These are phyloP conservation scores for Colletotrichum agaves DNA, from an alignment of 2,329 filamentous ascomycete genomes.

Conservation along the genomic window DNA sequence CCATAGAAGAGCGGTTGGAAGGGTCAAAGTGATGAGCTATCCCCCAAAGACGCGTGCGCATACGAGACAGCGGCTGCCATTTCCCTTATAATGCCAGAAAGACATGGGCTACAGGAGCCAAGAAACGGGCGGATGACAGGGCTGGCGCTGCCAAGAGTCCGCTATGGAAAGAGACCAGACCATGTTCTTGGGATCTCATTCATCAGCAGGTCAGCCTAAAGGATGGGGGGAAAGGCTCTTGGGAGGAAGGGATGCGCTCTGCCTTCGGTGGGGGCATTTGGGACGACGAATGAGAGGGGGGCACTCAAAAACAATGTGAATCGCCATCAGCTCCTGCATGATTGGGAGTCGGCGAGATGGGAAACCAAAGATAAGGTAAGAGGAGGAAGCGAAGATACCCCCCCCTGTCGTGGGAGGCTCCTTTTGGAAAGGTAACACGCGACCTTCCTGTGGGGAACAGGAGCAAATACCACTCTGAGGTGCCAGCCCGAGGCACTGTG, in stretches of 20 bases:
- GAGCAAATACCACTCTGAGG: background rate
- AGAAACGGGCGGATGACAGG: slow-evolving; percentile 33
- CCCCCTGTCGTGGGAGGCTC: slow-evolving; percentile 19
- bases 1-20: background rate
- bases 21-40: background rate
- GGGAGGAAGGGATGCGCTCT: slow-evolving; percentile 11
- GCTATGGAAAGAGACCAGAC: slow-evolving; percentile 31
- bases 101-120: slow-evolving; percentile 20
- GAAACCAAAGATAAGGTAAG: slow-evolving; percentile 9
- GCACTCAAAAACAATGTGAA: background rate
- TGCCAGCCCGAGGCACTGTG: background rate
- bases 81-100: slow-evolving; percentile 34
- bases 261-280: background rate
- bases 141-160: slow-evolving; percentile 32
- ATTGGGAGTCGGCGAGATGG: slow-evolving; percentile 15
- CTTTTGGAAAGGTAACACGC: slow-evolving; percentile 28
- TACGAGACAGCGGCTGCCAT: slow-evolving; percentile 24
- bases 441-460: slow-evolving; percentile 16
- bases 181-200: slow-evolving; percentile 29
- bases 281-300: slow-evolving; percentile 10
- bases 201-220: slow-evolving; percentile 20
- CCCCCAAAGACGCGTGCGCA: background rate
- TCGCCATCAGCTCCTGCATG: slow-evolving; percentile 7
- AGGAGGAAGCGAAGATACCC: slow-evolving; percentile 25
- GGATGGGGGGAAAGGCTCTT: background rate